Evolutionary conservation across 495 filamentous ascomycete genomes (phyloP).

Genomic region (Penicillium ucsense): DNA sequence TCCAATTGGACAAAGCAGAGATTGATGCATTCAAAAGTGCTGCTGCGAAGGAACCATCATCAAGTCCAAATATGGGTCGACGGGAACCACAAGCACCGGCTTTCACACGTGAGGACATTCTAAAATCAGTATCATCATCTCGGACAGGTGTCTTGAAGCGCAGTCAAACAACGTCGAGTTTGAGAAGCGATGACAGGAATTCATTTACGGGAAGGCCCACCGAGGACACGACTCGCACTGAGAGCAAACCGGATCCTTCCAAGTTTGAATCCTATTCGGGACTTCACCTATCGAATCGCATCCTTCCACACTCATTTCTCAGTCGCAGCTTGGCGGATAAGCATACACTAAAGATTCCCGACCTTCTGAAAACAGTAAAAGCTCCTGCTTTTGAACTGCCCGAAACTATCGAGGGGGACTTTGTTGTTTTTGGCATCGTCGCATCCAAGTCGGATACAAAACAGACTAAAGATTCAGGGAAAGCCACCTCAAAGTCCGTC

Average conservation of each 20-base stretch:
- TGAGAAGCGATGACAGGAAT: conserved; percentile 20
- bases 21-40: conserved; percentile 55
- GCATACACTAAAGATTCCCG: conserved; percentile 67
- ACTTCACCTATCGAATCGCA: conserved; percentile 74
- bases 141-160: conserved; percentile 28
- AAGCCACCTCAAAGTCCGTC: conserved; percentile 28
- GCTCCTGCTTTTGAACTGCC: conserved; percentile 78
- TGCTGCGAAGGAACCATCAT: conserved; percentile 36
- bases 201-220: conserved; percentile 1
- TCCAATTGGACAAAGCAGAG: conserved; percentile 56
- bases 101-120: conserved; percentile 55
- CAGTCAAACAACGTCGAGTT: conserved; percentile 42
- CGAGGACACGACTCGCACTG: conserved; percentile 5
- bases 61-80: conserved; percentile 31
- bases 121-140: conserved; percentile 33
- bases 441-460: conserved; percentile 77
- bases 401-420: conserved; percentile 76
- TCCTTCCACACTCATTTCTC: conserved; percentile 73
- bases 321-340: conserved; percentile 67
- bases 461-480: conserved; percentile 47
- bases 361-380: conserved; percentile 72
- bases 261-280: conserved; percentile 78
- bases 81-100: conserved; percentile 36
- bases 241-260: conserved; percentile 27
- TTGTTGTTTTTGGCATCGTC: conserved; percentile 78